Evolutionary conservation across 176 grass and related monocot species (phyloP), one percentile per base, ranked within the genome.

Genomic region (Pharus latifolius): DNA sequence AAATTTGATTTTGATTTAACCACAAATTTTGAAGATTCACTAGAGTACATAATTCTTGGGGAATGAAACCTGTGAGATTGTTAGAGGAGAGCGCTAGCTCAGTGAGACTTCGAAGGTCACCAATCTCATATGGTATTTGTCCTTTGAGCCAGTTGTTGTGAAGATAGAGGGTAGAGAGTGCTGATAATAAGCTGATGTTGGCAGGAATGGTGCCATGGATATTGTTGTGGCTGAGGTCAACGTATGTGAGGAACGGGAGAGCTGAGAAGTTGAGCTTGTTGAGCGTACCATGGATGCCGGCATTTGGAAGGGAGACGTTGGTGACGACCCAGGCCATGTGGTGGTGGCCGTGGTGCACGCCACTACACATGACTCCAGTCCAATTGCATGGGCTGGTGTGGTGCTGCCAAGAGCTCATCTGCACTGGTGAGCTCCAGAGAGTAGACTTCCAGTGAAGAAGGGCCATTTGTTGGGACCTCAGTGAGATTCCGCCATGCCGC

Each of bases 151-250:
- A 0, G 13, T 72, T 72, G 7, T 0, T 1, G 27, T 44, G 34
- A 26, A 72, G 31, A n/a, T 12, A 57, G 6, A n/a, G n/a, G n/a
- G n/a, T n/a, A n/a, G 69, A 42, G 8, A 72, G 51, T 14, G 44
- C 34, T 4, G 41, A 41, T 0, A 78, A 1, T 0, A 25, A 23
- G 8, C 7, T 49, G 1, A 83, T 37, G 0, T 11, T 44, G 0
- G 13, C 5, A 1, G 78, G 82, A 6, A 85, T 85, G 0, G 16
- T 0, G 0, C 87, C 82, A 48, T 43, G 42, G 31, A 90, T 20
- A 11, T 26, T 20, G 26, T 87, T 82, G 17, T 1, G 1, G 17
- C 9, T 1, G 17, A 87, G 66, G 4, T 35, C 15, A 15, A 88
- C 24, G 7, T 11, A 0, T 30, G 13, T 18, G 23, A 87, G 34